Percentiles rank a stretch among this genome's conserved stretches.
Evolutionary conservation across 805 yeast genomes (phyloP).

Genomic region (Wickerhamiella brachini): DNA sequence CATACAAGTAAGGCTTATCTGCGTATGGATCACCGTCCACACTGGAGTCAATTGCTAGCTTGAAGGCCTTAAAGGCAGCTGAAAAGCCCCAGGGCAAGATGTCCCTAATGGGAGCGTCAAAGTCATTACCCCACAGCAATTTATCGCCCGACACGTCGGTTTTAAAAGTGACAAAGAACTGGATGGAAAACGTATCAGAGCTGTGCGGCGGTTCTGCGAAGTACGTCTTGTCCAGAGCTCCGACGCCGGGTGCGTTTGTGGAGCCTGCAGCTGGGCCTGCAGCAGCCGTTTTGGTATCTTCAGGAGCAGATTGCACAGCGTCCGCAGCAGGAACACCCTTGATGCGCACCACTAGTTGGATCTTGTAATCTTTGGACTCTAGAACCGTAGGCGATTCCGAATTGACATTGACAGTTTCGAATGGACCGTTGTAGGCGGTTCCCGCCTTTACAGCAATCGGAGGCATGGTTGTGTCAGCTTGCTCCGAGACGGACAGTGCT

Average conservation of each 20-base stretch:
- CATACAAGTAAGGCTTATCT: constrained; percentile 51
- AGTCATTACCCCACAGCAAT: constrained; percentile 59
- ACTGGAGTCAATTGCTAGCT: constrained; percentile 47
- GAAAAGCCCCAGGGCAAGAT: constrained; percentile 43
- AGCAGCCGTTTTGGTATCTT: not conserved
- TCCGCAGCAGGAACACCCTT: constrained; percentile 25
- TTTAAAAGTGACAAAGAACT: constrained; percentile 31
- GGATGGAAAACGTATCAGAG: constrained; percentile 25
- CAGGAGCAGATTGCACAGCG: not conserved
- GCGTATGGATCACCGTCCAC: constrained; percentile 47
- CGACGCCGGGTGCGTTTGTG: constrained; percentile 2
- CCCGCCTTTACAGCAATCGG: constrained; percentile 13
- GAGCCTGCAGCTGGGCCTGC: not conserved
- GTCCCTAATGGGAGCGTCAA: constrained; percentile 42
- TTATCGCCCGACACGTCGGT: constrained; percentile 34
- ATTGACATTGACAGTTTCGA: constrained; percentile 32
- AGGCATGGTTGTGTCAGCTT: constrained; percentile 2
- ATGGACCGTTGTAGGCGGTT: constrained; percentile 11
- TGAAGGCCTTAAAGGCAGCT: constrained; percentile 43
- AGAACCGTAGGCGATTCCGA: constrained; percentile 27
- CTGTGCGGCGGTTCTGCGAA: constrained; percentile 18
- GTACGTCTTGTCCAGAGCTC: constrained; percentile 15
- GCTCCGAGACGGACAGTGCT: not conserved
- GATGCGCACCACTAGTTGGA: constrained; percentile 31
- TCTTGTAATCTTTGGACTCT: constrained; percentile 28